Percentiles rank a stretch among this genome's conserved stretches.
These are phyloP conservation scores for Endocalyx cinctus DNA, from an alignment of 2,329 filamentous ascomycete species.

Conservation along the genomic window DNA sequence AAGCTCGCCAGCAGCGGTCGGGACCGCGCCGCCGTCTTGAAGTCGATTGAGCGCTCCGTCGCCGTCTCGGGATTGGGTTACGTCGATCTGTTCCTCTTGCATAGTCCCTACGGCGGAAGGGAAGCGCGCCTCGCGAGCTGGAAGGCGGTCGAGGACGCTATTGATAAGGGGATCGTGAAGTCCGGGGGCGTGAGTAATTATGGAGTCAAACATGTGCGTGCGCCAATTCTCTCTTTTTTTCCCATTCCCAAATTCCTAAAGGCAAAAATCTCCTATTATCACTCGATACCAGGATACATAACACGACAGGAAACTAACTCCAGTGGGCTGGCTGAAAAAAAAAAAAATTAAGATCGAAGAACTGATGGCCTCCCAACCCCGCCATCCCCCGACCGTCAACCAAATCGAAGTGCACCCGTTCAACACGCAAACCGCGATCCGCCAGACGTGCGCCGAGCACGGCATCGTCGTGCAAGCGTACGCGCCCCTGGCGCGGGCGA, in stretches of 20 bases:
- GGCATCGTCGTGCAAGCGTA: constrained; percentile 74
- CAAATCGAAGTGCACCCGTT: constrained; percentile 82
- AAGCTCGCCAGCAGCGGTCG: constrained; percentile 65
- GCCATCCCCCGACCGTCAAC: constrained; percentile 65
- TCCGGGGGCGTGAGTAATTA: constrained; percentile 76
- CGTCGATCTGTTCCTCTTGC: constrained; percentile 74
- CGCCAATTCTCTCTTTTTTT: too few species aligned
- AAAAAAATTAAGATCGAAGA: constrained; percentile 55
- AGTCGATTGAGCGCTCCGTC: constrained; percentile 61
- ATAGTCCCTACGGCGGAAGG: constrained; percentile 73
- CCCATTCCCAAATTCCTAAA: too few species aligned
- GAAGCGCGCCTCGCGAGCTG: constrained; percentile 66
- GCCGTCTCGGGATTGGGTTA: constrained; percentile 65
- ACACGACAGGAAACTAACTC: too few species aligned
- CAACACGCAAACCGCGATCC: constrained; percentile 67
- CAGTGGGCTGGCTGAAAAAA: too few species aligned
- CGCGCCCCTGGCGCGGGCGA: constrained; percentile 67
- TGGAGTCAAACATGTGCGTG: constrained; percentile 65
- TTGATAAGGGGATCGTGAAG: constrained; percentile 64
- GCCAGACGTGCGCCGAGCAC: constrained; percentile 60
- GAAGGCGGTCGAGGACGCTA: constrained; percentile 72
- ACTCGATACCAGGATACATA: too few species aligned
- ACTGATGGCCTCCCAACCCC: constrained; percentile 58
- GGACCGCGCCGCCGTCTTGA: constrained; percentile 62
- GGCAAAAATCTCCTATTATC: too few species aligned